These are phyloP conservation scores for Trapa incisa DNA, from an alignment of 345 rosid genomes.

Conservation along the genomic window DNA sequence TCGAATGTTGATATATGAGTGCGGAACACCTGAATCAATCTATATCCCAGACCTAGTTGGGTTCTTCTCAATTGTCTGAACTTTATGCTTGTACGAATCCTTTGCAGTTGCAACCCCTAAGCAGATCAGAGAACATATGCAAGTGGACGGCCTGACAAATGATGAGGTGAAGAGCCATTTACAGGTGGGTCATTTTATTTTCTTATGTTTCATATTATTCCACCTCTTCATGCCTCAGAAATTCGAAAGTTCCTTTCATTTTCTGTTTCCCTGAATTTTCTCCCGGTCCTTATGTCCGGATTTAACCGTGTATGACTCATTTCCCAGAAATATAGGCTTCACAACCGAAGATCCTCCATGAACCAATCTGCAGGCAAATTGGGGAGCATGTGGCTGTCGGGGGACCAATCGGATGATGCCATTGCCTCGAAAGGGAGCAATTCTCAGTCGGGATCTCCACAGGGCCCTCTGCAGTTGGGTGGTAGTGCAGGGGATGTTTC, in stretches of 20 bases:
- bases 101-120: conserved; percentile 85
- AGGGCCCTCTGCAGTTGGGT: conserved; percentile 74
- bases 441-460: conserved; percentile 71
- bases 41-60: no score
- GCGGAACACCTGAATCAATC: no score
- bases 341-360: conserved; percentile 41
- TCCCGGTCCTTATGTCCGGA: background rate
- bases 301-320: conserved; percentile 9
- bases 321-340: conserved; percentile 81
- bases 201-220: background rate
- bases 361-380: conserved; percentile 44
- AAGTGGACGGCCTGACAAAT: conserved; percentile 88
- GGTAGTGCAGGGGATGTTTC: conserved; percentile 51
- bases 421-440: conserved; percentile 43
- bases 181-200: conserved; percentile 38
- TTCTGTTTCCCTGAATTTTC: background rate
- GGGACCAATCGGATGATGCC: conserved; percentile 41
- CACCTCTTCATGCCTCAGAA: conserved; percentile 3
- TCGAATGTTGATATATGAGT: no score
- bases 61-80: background rate
- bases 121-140: conserved; percentile 95
- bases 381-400: conserved; percentile 60
- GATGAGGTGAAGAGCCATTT: conserved; percentile 99
- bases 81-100: background rate
- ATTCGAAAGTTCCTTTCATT: background rate